Percentiles rank a stretch among this genome's conserved stretches.
Conservation (phyloP, 345 rosid genomes). For the Mangifera indica region DNA sequence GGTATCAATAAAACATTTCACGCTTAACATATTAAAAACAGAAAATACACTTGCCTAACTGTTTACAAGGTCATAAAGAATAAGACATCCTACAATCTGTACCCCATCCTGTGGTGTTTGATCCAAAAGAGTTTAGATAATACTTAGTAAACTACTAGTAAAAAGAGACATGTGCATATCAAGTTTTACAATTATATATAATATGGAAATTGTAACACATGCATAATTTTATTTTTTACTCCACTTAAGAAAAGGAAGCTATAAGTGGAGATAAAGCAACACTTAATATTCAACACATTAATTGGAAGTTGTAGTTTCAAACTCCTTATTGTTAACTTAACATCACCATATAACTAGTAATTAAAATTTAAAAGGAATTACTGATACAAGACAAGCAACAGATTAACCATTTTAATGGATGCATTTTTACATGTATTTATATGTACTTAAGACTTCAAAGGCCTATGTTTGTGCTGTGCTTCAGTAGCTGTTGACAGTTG, state of each 20-base stretch:
- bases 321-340: not conserved
- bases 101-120: constrained; percentile 76
- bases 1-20: not conserved
- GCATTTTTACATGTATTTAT: not conserved
- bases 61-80: constrained; percentile 83
- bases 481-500: no score
- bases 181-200: constrained; percentile 12
- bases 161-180: constrained; percentile 63
- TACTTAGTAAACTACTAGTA: constrained; percentile 80
- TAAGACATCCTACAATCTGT: constrained; percentile 75
- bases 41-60: constrained; percentile 62
- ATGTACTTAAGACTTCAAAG: not conserved
- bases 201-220: not conserved
- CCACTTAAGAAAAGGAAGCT: not conserved
- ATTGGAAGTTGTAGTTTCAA: not conserved
- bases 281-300: not conserved
- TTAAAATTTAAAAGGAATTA: not conserved
- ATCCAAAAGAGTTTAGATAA: constrained; percentile 73
- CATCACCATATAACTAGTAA: not conserved
- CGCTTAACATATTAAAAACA: not conserved
- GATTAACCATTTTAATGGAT: not conserved
- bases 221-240: not conserved
- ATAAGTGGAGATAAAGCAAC: not conserved
- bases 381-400: not conserved
- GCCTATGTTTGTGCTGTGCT: no score